Evolutionary conservation across 805 yeast species (phyloP).

Genomic region (Candida koratica): DNA sequence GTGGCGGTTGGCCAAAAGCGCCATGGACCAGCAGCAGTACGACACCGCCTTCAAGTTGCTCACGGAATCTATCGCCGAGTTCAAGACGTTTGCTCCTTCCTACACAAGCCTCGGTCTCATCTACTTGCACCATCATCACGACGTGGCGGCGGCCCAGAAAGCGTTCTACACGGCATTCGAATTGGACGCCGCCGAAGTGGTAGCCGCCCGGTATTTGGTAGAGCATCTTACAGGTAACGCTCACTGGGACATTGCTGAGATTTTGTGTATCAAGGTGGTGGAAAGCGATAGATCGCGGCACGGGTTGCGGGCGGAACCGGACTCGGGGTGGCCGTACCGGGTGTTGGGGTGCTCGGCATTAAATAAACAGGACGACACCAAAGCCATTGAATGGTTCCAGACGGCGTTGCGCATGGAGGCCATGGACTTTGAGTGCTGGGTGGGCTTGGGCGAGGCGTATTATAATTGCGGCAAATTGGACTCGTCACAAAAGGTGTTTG

Average conservation of each 20-base stretch:
- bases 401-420: conserved; percentile 69
- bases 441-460: conserved; percentile 97
- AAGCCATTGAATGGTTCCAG: conserved; percentile 88
- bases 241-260: conserved; percentile 85
- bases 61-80: conserved; percentile 58
- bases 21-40: conserved; percentile 24
- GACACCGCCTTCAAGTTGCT: conserved; percentile 51
- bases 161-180: conserved; percentile 91
- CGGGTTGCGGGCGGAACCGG: conserved; percentile 32
- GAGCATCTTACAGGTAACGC: conserved; percentile 58
- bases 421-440: conserved; percentile 77
- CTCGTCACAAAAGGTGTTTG: conserved; percentile 81
- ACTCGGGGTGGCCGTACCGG: conserved; percentile 80
- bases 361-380: conserved; percentile 65
- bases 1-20: conserved; percentile 75
- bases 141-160: conserved; percentile 67
- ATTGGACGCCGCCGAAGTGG: conserved; percentile 68
- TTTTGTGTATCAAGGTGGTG: conserved; percentile 63
- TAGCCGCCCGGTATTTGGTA: conserved; percentile 71
- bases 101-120: conserved; percentile 77
- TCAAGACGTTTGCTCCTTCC: conserved; percentile 68
- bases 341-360: conserved; percentile 77
- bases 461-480: conserved; percentile 77
- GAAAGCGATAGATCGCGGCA: conserved; percentile 59
- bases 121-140: conserved; percentile 57